Percentiles rank a stretch among this genome's conserved stretches.
phyloP scores from a whole-genome alignment of 805 yeast species.

The Candida tallmaniae region DNA sequence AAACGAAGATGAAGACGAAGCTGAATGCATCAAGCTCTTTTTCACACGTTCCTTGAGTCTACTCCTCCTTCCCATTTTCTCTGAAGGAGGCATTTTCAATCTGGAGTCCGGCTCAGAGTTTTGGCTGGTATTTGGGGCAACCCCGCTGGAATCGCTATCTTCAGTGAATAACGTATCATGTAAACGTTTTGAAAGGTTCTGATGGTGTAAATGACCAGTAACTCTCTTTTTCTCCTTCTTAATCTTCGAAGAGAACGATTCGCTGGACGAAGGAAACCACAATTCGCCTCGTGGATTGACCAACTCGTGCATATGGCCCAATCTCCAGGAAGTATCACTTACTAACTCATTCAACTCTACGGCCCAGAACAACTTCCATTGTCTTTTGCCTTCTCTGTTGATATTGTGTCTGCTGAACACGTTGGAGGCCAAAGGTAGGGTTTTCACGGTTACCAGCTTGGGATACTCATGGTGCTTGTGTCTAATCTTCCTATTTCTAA shows the following conservation, averaged over 20 bases:
- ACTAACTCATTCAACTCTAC: constrained; percentile 56
- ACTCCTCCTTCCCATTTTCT: constrained; percentile 9
- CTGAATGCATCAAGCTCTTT: constrained; percentile 4
- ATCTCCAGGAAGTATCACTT: constrained; percentile 56
- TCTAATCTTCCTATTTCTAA: constrained; percentile 63
- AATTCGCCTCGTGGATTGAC: constrained; percentile 39
- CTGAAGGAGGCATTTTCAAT: constrained; percentile 4
- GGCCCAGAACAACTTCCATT: constrained; percentile 56
- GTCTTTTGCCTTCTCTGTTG: constrained; percentile 20
- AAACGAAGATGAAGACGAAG: constrained; percentile 5
- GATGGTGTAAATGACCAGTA: constrained; percentile 1
- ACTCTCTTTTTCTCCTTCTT: constrained; percentile 1
- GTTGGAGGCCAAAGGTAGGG: constrained; percentile 60
- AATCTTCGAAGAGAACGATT: constrained; percentile 5
- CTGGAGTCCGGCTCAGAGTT: neutral
- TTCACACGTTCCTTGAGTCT: constrained; percentile 8
- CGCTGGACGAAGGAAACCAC: constrained; percentile 44
- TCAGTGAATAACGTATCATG: constrained; percentile 31
- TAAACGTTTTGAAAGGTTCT: constrained; percentile 14
- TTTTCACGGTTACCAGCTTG: constrained; percentile 39
- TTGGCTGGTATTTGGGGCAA: too few species aligned
- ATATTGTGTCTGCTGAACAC: constrained; percentile 46
- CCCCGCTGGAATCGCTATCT: constrained; percentile 9
- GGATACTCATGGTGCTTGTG: constrained; percentile 47
- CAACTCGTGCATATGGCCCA: constrained; percentile 51